Percentiles rank a stretch among this genome's conserved stretches.
Conservation (phyloP, 1,284 basidiomycete species). For the Ganoderma meredithae region DNA sequence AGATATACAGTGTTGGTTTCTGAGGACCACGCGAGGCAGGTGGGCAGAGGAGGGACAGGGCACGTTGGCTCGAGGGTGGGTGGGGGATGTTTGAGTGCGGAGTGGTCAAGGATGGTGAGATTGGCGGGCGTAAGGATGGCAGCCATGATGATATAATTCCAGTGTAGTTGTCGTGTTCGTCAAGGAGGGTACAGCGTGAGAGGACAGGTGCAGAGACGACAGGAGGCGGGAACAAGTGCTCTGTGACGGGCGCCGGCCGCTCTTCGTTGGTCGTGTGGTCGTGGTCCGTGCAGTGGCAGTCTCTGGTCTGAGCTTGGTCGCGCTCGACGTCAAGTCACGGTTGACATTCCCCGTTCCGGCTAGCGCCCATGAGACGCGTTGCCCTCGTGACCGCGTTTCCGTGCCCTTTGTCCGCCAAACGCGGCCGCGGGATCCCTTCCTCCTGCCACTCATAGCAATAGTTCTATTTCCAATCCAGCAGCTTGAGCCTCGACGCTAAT, state of each 20-base stretch:
- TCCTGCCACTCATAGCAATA: neutral
- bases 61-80: slow-evolving; percentile 46
- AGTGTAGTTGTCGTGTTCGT: neutral
- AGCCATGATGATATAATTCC: slow-evolving; percentile 29
- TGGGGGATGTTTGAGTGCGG: slow-evolving; percentile 53
- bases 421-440: neutral
- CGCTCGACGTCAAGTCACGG: neutral
- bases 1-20: slow-evolving; percentile 64
- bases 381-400: slow-evolving; percentile 28
- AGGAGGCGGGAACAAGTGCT: neutral
- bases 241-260: neutral
- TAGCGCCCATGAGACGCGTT: slow-evolving; percentile 16
- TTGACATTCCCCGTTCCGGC: slow-evolving; percentile 6
- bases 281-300: neutral
- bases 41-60: slow-evolving; percentile 50
- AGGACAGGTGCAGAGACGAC: neutral
- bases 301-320: too few relatives aligned
- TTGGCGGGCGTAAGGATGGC: slow-evolving; percentile 33
- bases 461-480: neutral
- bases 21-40: slow-evolving; percentile 58
- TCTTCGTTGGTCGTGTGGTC: neutral
- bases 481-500: neutral
- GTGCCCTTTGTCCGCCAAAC: neutral
- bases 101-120: slow-evolving; percentile 51
- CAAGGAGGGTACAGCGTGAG: neutral